Conservation (phyloP, 129 eudicot genomes). For the Sambucus nigra region DNA sequence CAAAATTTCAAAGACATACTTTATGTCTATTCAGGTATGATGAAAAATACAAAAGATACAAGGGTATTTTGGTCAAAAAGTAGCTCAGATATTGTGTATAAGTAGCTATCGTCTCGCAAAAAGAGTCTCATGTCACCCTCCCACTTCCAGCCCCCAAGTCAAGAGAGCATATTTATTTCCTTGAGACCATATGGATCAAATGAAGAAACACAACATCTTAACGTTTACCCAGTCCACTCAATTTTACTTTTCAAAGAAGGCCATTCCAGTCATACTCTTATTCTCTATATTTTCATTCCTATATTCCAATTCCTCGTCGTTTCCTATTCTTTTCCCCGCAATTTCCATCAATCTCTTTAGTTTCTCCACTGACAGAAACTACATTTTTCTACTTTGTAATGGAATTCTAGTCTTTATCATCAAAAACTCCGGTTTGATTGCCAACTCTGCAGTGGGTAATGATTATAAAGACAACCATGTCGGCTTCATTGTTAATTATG, state of each 20-base stretch:
- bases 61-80: too few relatives aligned
- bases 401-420: slow-evolving; percentile 44
- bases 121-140: background rate
- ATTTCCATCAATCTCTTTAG: slow-evolving; percentile 25
- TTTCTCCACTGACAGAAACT: slow-evolving; percentile 38
- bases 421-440: slow-evolving; percentile 23
- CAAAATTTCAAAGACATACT: too few relatives aligned
- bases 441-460: slow-evolving; percentile 1
- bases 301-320: slow-evolving; percentile 10
- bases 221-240: background rate
- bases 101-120: background rate
- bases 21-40: too few relatives aligned
- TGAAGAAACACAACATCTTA: background rate
- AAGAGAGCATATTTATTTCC: background rate
- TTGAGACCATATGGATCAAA: slow-evolving; percentile 1
- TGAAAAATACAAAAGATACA: too few relatives aligned
- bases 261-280: slow-evolving; percentile 11
- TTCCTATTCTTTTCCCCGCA: background rate
- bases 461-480: slow-evolving; percentile 4
- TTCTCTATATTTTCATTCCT: slow-evolving; percentile 22
- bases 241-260: background rate
- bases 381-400: slow-evolving; percentile 54
- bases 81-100: background rate
- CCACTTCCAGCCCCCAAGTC: background rate
- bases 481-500: slow-evolving; percentile 9